phyloP scores from a whole-genome alignment of 768 basidiomycete genomes.

The Agaricus subrufescens region DNA sequence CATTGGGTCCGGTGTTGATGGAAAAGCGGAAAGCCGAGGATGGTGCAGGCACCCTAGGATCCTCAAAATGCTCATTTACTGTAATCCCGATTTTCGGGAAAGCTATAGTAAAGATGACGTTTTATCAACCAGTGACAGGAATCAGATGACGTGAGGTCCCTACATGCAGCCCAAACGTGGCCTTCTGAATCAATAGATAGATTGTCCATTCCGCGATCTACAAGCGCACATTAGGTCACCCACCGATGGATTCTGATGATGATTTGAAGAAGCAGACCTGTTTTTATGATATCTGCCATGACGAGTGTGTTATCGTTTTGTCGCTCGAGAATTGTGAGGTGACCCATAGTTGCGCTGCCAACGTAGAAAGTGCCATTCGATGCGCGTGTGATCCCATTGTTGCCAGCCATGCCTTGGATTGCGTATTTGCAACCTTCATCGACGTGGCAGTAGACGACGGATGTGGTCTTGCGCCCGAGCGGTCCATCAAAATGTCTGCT shows the following conservation, averaged over 20 bases:
- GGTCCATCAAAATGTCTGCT: slow-evolving; percentile 22
- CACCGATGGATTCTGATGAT: background rate
- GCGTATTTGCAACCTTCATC: slow-evolving; percentile 59
- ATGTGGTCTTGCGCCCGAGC: slow-evolving; percentile 33
- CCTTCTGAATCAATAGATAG: slow-evolving; percentile 55
- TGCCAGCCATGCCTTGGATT: slow-evolving; percentile 40
- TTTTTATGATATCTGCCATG: slow-evolving; percentile 44
- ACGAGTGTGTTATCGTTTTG: slow-evolving; percentile 57
- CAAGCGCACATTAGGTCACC: background rate
- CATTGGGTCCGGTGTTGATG: slow-evolving; percentile 42
- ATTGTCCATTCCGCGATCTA: slow-evolving; percentile 58
- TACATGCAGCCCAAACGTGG: slow-evolving; percentile 60
- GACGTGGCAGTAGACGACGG: slow-evolving; percentile 62
- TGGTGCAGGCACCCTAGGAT: slow-evolving; percentile 38
- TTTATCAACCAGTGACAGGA: background rate
- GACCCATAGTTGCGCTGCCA: slow-evolving; percentile 37
- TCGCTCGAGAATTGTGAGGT: slow-evolving; percentile 48
- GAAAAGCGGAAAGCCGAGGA: slow-evolving; percentile 49
- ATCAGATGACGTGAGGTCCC: slow-evolving; percentile 6
- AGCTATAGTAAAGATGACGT: slow-evolving; percentile 22
- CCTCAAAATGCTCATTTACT: slow-evolving; percentile 31
- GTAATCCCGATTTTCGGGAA: slow-evolving; percentile 36
- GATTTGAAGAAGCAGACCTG: slow-evolving; percentile 32
- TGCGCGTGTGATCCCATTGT: slow-evolving; percentile 60
- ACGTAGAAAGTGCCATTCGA: slow-evolving; percentile 65